Evolutionary conservation across 108 stramenopile species (phyloP).

Genomic region (Cylindrotheca fusiformis): DNA sequence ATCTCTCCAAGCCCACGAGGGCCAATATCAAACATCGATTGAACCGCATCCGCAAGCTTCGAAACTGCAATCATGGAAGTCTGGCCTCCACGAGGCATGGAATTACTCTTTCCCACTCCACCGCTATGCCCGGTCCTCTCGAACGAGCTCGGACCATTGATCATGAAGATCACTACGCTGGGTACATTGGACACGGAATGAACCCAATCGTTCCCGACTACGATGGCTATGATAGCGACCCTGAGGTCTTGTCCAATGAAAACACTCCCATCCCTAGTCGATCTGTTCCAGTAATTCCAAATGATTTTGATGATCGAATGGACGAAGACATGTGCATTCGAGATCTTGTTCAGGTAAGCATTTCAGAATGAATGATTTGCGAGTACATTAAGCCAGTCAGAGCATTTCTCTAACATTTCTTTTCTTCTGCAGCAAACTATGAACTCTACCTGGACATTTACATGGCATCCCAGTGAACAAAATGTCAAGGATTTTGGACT

Average conservation of each 20-base stretch:
- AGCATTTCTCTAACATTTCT: not conserved
- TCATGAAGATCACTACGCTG: not conserved
- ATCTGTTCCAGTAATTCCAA: not conserved
- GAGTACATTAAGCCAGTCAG: not conserved
- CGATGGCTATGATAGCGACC: constrained; percentile 40
- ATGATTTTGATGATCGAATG: too few species aligned
- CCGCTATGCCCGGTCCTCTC: not conserved
- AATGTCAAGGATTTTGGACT: constrained; percentile 27
- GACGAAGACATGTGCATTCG: constrained; percentile 2
- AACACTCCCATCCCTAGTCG: not conserved
- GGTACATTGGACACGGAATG: constrained; percentile 2
- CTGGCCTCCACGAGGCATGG: constrained; percentile 27
- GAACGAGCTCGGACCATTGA: constrained; percentile 7
- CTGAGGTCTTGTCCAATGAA: constrained; percentile 19
- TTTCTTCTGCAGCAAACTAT: constrained; percentile 26
- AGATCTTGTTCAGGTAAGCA: not conserved
- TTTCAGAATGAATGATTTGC: not conserved
- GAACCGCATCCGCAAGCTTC: constrained; percentile 25
- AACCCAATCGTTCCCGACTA: constrained; percentile 5
- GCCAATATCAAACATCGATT: constrained; percentile 17
- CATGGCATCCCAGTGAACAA: constrained; percentile 34
- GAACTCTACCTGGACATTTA: constrained; percentile 40
- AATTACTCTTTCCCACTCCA: constrained; percentile 17
- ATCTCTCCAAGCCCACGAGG: constrained; percentile 4
- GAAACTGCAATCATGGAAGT: constrained; percentile 14